These are phyloP conservation scores for Mycena albidolilacea DNA, from an alignment of 768 basidiomycete species.

Conservation along the genomic window DNA sequence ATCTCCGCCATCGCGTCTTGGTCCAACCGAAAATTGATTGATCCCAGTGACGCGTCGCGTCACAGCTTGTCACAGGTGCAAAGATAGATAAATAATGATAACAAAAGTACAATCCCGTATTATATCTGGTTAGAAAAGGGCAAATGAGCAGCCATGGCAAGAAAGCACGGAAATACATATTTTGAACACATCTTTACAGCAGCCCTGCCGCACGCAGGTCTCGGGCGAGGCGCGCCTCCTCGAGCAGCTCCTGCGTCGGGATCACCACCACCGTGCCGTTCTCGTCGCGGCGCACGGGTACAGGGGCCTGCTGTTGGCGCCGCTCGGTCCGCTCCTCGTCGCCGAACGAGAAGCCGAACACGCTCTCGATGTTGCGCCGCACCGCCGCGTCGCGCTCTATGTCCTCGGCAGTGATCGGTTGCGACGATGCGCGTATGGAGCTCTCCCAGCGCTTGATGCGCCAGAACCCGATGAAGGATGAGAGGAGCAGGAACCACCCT, in stretches of 20 bases:
- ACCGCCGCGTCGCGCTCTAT: conserved; percentile 66
- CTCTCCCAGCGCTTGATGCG: conserved; percentile 89
- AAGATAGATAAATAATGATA: too few species aligned
- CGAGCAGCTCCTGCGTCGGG: conserved; percentile 49
- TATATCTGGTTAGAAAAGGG: too few species aligned
- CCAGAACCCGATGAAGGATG: conserved; percentile 86
- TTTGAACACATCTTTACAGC: conserved; percentile 49
- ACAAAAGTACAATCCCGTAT: too few species aligned
- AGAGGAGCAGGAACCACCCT: conserved; percentile 95
- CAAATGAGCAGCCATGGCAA: too few species aligned
- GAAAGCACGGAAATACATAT: too few species aligned
- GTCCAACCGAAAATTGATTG: too few species aligned
- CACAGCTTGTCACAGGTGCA: too few species aligned
- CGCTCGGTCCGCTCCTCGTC: conserved; percentile 46
- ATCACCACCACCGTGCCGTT: conserved; percentile 47
- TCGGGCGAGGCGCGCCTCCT: conserved; percentile 63
- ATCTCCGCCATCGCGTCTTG: conserved; percentile 79
- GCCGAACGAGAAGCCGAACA: conserved; percentile 64
- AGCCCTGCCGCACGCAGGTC: conserved; percentile 71
- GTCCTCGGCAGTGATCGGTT: conserved; percentile 60
- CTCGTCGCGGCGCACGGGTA: conserved; percentile 38
- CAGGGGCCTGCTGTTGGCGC: conserved; percentile 2
- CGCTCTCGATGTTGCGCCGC: conserved; percentile 64
- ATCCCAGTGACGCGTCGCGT: too few species aligned
- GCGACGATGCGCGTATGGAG: conserved; percentile 65